Base-by-base conservation (phyloP, 805 yeast species). In the Pichia paraexigua region DNA sequence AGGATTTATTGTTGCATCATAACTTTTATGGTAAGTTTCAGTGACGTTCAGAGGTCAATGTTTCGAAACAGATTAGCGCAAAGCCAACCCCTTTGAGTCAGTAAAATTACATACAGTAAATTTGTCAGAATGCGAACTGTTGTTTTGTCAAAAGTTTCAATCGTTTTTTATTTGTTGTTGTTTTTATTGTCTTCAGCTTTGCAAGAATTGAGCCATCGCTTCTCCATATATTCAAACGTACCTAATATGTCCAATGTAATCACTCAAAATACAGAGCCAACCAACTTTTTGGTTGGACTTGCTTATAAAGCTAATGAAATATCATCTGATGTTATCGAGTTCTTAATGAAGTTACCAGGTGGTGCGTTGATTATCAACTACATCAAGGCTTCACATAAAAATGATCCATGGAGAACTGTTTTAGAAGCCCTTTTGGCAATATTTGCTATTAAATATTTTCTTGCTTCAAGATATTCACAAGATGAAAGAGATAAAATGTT, bases 391-490 rank as follows among this genome's bases (percentile, higher is more conserved):
- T 89, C 97, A 2, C 91, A 91, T 65, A 90, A 89, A 66, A 81
- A 94, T 68, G 99, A 94, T 66, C 99, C 99, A 1, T 77, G 89
- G 54, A 79, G 99, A 61, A 87, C 98, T 0, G 63, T 88, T 9
- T 74, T 94, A 50, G 99, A 94, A 69, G 66, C 86, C 39, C 72
- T 82, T 18, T 74, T 94, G 59, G 78, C 90, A 35, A 64, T 90
- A 15, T 86, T 91, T 66, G 98, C 96, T 4, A 71, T 90, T 54
- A 76, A 85, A 58, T 94, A 94, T 70, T 90, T 92, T 59, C 67
- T 80, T 66, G 87, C 85, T 53, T 84, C 85, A 41, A 86, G 81
- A 71, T 85, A 82, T 66, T 85, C 85, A 58, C 87, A 79, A 59
- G 79, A 83, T 63, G 87, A 86, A 70, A 76, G 82, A 43, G 86